phyloP scores from a whole-genome alignment of 306 rosid genomes.

The Acacia acuminata region DNA sequence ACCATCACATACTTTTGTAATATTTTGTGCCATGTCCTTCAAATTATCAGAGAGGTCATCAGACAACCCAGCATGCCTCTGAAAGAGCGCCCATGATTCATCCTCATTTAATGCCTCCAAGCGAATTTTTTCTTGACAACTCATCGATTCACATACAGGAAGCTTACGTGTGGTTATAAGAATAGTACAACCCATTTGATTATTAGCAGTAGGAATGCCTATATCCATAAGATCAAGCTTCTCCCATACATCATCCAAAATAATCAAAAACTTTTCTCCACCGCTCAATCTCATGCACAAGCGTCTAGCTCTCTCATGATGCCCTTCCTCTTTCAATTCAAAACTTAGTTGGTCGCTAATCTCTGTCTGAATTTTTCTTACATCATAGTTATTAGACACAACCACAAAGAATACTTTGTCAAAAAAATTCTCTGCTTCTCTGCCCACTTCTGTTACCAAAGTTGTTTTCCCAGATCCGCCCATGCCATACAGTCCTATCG shows the following conservation, averaged over 20 bases:
- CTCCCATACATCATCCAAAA: slow-evolving; percentile 15
- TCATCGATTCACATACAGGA: not conserved
- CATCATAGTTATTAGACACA: not conserved
- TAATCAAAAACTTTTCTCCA: not conserved
- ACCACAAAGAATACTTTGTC: not conserved
- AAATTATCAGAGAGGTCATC: not conserved
- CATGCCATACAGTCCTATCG: not conserved
- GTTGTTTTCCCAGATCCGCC: slow-evolving; percentile 1
- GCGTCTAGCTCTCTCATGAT: not conserved
- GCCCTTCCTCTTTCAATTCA: not conserved
- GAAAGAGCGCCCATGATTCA: not conserved
- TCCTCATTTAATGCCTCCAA: not conserved
- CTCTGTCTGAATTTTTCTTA: not conserved
- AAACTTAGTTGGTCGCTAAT: not conserved
- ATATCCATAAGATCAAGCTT: not conserved
- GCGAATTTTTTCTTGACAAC: not conserved
- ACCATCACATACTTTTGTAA: not conserved
- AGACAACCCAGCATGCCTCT: not conserved
- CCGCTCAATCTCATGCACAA: not conserved
- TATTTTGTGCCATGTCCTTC: not conserved
- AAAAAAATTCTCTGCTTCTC: not conserved
- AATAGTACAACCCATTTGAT: no score
- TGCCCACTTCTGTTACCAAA: not conserved
- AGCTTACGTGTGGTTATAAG: no score
- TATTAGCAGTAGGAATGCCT: not conserved